These are phyloP conservation scores for Irpex sp. DNA, from an alignment of 1,284 basidiomycete genomes.

Conservation along the genomic window DNA sequence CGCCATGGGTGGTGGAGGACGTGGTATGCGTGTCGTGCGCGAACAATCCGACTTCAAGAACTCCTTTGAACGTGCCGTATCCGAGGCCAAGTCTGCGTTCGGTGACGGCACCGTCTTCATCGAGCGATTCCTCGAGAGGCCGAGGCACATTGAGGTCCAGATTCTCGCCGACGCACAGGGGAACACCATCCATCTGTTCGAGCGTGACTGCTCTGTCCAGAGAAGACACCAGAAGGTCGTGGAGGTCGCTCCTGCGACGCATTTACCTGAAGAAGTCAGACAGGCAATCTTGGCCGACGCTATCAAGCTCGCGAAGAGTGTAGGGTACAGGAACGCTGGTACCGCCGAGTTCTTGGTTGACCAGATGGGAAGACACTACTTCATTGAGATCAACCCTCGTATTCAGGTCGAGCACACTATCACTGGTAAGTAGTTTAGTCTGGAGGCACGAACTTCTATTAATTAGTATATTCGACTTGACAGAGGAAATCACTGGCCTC, in stretches of 20 bases:
- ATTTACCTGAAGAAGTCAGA: conserved; percentile 88
- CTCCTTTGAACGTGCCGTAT: conserved; percentile 90
- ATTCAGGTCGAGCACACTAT: conserved; percentile 99
- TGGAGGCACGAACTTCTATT: conserved; percentile 10
- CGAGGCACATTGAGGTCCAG: conserved; percentile 97
- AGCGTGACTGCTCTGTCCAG: conserved; percentile 98
- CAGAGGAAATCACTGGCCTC: conserved; percentile 98
- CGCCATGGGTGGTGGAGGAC: conserved; percentile 97
- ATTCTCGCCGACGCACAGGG: conserved; percentile 88
- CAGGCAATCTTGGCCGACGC: conserved; percentile 87
- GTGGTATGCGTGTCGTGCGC: conserved; percentile 98
- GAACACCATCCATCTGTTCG: conserved; percentile 95
- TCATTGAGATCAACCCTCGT: conserved; percentile 98
- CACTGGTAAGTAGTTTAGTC: conserved; percentile 60
- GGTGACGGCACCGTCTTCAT: conserved; percentile 99
- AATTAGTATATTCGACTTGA: conserved; percentile 11
- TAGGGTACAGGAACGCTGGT: conserved; percentile 94
- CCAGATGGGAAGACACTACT: conserved; percentile 93
- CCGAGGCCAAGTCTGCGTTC: conserved; percentile 94
- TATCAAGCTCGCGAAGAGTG: conserved; percentile 91
- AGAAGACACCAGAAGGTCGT: conserved; percentile 98
- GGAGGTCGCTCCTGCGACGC: conserved; percentile 95
- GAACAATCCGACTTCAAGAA: conserved; percentile 89
- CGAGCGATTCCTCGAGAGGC: conserved; percentile 94
- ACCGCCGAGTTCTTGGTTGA: conserved; percentile 98